A percentile compares a stretch with the other conserved stretches of the same genome.
Evolutionary conservation across 2,329 filamentous ascomycete genomes (phyloP).

Genomic region (Calycina marina): DNA sequence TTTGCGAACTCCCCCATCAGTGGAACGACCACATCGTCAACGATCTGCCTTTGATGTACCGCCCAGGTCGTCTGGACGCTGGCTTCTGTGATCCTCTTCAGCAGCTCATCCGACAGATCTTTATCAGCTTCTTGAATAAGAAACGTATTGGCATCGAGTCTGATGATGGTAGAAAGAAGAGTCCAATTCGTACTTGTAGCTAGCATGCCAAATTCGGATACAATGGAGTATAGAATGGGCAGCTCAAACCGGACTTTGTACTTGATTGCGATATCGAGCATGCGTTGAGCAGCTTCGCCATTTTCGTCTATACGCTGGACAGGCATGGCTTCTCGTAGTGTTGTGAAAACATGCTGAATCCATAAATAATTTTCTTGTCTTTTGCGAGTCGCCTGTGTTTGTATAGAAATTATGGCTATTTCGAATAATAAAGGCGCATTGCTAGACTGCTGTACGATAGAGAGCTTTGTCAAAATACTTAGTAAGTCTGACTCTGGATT

Average conservation of each 20-base stretch:
- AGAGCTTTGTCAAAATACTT: conserved; percentile 12
- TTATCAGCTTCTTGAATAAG: conserved; percentile 22
- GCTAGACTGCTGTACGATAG: conserved; percentile 18
- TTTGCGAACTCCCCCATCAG: conserved; percentile 27
- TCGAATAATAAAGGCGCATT: conserved; percentile 30
- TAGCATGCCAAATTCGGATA: conserved; percentile 16
- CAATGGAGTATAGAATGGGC: conserved; percentile 21
- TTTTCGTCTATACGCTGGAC: conserved; percentile 7
- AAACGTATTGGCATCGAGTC: conserved; percentile 31
- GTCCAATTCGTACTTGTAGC: conserved; percentile 24
- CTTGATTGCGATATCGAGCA: conserved; percentile 24
- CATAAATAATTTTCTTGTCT: conserved; percentile 31
- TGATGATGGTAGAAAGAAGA: conserved; percentile 28
- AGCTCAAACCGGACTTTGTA: conserved; percentile 24
- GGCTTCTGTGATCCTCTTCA: conserved; percentile 21
- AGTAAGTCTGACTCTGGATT: conserved; percentile 11
- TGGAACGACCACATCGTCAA: conserved; percentile 25
- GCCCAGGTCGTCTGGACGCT: conserved; percentile 12
- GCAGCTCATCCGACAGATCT: conserved; percentile 19
- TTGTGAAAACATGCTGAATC: conserved; percentile 32
- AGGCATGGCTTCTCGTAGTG: conserved; percentile 15
- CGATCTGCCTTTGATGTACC: conserved; percentile 16
- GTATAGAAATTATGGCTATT: conserved; percentile 30
- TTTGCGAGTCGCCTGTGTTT: conserved; percentile 28
- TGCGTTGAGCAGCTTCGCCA: conserved; percentile 16